Base-by-base conservation (phyloP, 495 filamentous ascomycete genomes). In the Hypomontagnella monticulosa region DNA sequence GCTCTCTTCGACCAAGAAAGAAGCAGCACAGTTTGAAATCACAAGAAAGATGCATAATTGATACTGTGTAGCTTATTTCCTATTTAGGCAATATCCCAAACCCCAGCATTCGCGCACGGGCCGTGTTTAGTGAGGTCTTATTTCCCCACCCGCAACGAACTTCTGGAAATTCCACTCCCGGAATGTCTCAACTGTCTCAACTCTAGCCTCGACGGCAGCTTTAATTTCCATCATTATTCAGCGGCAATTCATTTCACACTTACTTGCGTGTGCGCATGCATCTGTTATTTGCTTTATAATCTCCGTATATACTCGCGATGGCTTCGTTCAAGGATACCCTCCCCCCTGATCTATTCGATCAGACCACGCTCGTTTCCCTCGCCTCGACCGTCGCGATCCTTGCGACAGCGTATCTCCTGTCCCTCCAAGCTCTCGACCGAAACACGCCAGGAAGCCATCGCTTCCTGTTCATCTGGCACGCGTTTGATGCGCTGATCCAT, bases 381-480 rank as follows among this genome's bases (percentile, higher is more conserved):
- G 63, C 72, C 46, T 78, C 79, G 15, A 83, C 82, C 6, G 19
- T 85, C 43, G 75, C 75, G 40, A 80, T 87, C 46, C 74, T 88
- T 11, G 55, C 59, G 36, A 63, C 73, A 50, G 79, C 84, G 30
- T 81, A 83, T 66, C 59, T 56, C 38, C 57, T 81, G 42, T 85
- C 85, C 4, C 70, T 78, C 16, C 49, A 50, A 18, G 60, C 73
- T 10, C 82, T 87, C 30, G 71, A 77, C 15, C 63, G 69, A 6
- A 59, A 63, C 1, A 78, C 82, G 20, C 61, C 76, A 1, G 36
- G 20, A 0, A 56, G 71, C 67, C 64, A 78, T 65, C 91, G 93
- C 63, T 71, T 89, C 69, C 87, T 98, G 62, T 97, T 96, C 83
- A 87, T 93, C 81, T 98, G 94, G 94, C 93, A 97, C 82, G 82